phyloP scores from a whole-genome alignment of 2,329 filamentous ascomycete genomes.

The Aspergillus tanneri region DNA sequence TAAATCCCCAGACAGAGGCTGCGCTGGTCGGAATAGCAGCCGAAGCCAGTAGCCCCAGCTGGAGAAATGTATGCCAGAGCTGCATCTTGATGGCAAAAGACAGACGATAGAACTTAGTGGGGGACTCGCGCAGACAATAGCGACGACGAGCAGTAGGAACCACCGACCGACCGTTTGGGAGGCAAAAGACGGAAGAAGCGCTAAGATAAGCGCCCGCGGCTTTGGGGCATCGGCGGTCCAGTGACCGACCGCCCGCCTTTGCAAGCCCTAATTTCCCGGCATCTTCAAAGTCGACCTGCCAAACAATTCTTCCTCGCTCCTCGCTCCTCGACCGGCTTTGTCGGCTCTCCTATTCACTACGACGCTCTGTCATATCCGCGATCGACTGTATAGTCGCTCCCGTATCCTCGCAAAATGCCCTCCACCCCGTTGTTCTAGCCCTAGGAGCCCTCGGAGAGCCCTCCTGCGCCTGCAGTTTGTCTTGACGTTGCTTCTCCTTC shows the following conservation, averaged over 20 bases:
- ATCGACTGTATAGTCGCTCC: constrained; percentile 13
- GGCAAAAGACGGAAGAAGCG: constrained; percentile 13
- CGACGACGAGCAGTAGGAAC: not conserved
- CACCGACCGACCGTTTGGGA: constrained; percentile 4
- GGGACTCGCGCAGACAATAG: not conserved
- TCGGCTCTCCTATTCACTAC: constrained; percentile 6
- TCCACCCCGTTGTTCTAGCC: constrained; percentile 10
- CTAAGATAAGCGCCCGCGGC: constrained; percentile 26
- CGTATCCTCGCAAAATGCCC: constrained; percentile 12
- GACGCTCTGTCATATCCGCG: constrained; percentile 5
- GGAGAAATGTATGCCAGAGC: constrained; percentile 36
- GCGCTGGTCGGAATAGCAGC: constrained; percentile 42
- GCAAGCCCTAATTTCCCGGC: constrained; percentile 42
- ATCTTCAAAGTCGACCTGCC: constrained; percentile 21
- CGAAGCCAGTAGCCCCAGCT: constrained; percentile 39
- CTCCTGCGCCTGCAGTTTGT: constrained; percentile 17
- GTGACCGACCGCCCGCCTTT: constrained; percentile 28
- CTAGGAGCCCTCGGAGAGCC: constrained; percentile 13
- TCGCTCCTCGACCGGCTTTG: constrained; percentile 7
- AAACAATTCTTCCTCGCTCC: constrained; percentile 19
- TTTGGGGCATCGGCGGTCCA: constrained; percentile 31
- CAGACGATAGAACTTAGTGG: constrained; percentile 22
- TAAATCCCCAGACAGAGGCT: constrained; percentile 60
- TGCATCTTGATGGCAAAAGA: constrained; percentile 33
- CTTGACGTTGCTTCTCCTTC: constrained; percentile 19